Conservation (phyloP, 352 stramenopile species). For the Phytophthora colocasiae region DNA sequence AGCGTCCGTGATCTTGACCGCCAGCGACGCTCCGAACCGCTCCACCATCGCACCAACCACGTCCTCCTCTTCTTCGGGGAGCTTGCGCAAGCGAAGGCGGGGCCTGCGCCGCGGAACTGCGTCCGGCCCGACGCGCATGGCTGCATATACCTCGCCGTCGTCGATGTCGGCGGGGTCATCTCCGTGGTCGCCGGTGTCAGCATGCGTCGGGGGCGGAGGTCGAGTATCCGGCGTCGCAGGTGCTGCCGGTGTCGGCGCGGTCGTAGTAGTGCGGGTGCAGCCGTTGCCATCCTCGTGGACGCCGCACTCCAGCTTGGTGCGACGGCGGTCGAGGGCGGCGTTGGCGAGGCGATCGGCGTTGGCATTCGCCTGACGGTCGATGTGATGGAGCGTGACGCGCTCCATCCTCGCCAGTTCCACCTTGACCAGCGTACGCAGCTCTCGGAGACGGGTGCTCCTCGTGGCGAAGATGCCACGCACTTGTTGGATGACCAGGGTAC, state of each 20-base stretch:
- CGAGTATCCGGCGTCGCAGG: background rate
- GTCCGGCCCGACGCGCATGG: conserved; percentile 8
- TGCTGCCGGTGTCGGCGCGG: background rate
- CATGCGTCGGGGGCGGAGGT: too few relatives aligned
- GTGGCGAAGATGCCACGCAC: conserved; percentile 10
- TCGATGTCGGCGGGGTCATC: conserved; percentile 9
- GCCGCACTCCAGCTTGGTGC: background rate
- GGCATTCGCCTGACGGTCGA: conserved; percentile 28
- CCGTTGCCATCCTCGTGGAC: background rate
- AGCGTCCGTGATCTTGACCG: conserved; percentile 17
- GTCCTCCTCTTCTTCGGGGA: conserved; percentile 3
- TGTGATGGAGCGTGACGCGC: conserved; percentile 12
- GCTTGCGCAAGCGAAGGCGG: conserved; percentile 10
- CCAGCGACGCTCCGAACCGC: background rate
- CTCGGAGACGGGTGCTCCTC: background rate
- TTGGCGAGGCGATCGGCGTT: conserved; percentile 30
- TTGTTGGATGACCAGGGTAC: conserved; percentile 13
- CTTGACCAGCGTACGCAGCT: background rate
- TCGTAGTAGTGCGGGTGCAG: background rate
- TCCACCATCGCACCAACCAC: background rate
- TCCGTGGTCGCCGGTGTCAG: background rate
- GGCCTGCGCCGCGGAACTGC: background rate
- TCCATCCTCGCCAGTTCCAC: conserved; percentile 1
- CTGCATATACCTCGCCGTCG: conserved; percentile 15
- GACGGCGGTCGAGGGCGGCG: background rate